Evolutionary conservation across 2,329 filamentous ascomycete species (phyloP).

Genomic region (Eutypa lata): DNA sequence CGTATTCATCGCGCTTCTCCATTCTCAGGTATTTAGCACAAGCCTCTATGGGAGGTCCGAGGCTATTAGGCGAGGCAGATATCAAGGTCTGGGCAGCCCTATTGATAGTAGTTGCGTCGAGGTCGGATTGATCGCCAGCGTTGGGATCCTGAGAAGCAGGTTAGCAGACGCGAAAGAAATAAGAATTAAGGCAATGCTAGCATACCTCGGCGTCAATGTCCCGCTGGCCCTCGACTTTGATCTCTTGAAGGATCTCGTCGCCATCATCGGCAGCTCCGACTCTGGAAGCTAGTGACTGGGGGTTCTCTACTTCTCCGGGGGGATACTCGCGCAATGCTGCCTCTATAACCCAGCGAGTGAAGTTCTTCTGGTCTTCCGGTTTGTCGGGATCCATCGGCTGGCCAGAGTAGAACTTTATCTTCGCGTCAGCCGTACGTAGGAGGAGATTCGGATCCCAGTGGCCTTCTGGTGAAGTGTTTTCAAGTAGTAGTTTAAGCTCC

Average conservation of each 20-base stretch:
- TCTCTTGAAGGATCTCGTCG: constrained; percentile 9
- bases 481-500: not conserved
- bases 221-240: constrained; percentile 17
- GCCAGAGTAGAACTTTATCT: constrained; percentile 7
- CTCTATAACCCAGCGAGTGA: constrained; percentile 17
- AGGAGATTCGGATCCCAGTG: not conserved
- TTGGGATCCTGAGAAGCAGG: constrained; percentile 1
- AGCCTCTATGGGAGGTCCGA: constrained; percentile 22
- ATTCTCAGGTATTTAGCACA: constrained; percentile 20
- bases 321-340: constrained; percentile 10
- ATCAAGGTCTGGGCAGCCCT: constrained; percentile 19
- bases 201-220: constrained; percentile 23
- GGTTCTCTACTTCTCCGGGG: constrained; percentile 10
- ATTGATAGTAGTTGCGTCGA: constrained; percentile 13
- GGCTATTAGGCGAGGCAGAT: constrained; percentile 20
- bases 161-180: not conserved
- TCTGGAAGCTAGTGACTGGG: constrained; percentile 8
- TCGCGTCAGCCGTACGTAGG: not conserved
- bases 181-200: not conserved
- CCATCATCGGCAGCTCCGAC: not conserved
- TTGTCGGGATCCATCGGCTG: not conserved
- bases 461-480: not conserved
- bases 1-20: constrained; percentile 20
- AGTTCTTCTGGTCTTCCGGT: constrained; percentile 13
- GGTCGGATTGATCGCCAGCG: constrained; percentile 6